Evolutionary conservation across 495 filamentous ascomycete species (phyloP), one percentile per base, ranked within the genome.

Genomic region (Hyaloscypha hepaticicola): DNA sequence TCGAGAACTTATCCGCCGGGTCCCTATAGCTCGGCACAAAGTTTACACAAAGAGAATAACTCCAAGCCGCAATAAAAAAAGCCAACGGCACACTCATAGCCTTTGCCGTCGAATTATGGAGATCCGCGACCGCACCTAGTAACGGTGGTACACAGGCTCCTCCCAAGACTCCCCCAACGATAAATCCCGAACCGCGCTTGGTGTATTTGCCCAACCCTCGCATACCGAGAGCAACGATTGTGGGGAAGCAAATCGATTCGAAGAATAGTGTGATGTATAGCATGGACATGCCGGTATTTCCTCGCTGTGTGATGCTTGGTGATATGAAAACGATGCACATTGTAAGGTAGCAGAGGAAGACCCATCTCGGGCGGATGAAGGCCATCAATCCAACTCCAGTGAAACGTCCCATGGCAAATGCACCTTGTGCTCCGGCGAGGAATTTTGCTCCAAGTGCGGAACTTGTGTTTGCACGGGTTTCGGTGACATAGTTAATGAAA

Each of bases 361-460:
- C 79, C 57, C 72, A 74, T 33, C 84, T 78, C 19, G 85, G 83
- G 63, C 79, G 80, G 55, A 82, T 45, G 68, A 68, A 70, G 60
- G 74, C 77, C 79, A 87, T 83, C 16, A 82, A 22, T 27, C 77
- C 77, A 21, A 71, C 79, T 24, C 83, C 86, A 49, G 79, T 73
- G 77, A 91, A 91, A 19, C 88, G 85, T 48, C 85, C 87, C 41
- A 85, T 73, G 5, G 88, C 86, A 67, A 89, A 92, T 41, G 82
- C 76, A 2, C 81, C 87, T 70, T 91, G 89, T 0, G 83, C 88
- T 14, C 86, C 82, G 45, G 89, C 86, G 49, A 88, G 81, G 66
- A 85, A 78, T 66, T 86, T 79, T 1, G 80, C 82, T 0, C 75
- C 84, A 3, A 76, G 77, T 11, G 78, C 66, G 9, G 70, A 74